phyloP scores from a whole-genome alignment of 2,329 filamentous ascomycete species.

The Lasiodiplodia sp. region DNA sequence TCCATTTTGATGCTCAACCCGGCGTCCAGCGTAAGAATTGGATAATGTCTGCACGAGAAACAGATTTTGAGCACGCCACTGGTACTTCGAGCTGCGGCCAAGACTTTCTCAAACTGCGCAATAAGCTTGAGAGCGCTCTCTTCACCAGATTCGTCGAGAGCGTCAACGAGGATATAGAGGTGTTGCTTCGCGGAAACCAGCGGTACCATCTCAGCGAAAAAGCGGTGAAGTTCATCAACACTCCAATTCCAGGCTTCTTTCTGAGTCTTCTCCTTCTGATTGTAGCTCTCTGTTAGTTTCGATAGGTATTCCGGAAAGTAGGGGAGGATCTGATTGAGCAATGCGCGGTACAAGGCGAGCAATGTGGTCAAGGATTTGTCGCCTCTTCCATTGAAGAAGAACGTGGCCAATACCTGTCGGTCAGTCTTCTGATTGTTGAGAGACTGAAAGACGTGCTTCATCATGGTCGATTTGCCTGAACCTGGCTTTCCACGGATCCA shows the following conservation, averaged over 20 bases:
- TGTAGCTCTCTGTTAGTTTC: neutral
- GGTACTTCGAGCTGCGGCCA: accelerated
- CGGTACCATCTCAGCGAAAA: neutral
- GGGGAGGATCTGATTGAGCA: neutral
- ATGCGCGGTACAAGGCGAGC: neutral
- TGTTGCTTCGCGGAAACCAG: neutral
- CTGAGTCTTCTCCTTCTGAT: accelerated
- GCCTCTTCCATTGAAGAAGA: neutral
- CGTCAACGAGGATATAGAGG: neutral
- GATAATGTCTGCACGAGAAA: neutral
- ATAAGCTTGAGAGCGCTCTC: neutral
- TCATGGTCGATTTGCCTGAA: neutral
- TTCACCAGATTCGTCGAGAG: neutral
- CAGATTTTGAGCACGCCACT: neutral
- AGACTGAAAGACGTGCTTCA: neutral
- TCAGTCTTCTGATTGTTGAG: neutral
- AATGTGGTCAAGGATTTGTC: neutral
- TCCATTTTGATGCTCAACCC: neutral
- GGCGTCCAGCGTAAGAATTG: neutral
- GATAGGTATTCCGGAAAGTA: neutral
- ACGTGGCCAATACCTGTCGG: neutral
- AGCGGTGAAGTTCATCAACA: neutral
- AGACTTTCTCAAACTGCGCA: neutral
- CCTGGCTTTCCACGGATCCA: constrained; percentile 6
- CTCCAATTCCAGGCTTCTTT: neutral